Evolutionary conservation across 768 basidiomycete genomes (phyloP), one percentile per base, ranked within the genome.

Genomic region (Lentinula detonsa): DNA sequence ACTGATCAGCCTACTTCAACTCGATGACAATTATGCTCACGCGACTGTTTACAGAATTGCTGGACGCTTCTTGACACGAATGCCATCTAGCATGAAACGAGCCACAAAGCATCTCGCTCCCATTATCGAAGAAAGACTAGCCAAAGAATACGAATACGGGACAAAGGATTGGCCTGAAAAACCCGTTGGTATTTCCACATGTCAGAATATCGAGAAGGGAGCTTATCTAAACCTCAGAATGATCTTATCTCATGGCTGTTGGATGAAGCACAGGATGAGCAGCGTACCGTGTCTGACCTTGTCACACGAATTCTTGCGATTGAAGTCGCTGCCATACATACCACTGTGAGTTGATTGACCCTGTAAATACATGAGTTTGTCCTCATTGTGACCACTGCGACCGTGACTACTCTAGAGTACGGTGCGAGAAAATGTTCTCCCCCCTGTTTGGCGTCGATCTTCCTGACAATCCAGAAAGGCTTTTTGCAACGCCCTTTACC

Each of bases 241-340:
- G 80, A 83, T 63, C 65, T 79, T 40, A 71, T 82, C 4, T 73
- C 72, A 43, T 83, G 81, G 81, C 64, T 81, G 6, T 66, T 82
- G 43, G 77, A 77, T 39, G 68, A 68, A 15, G 76, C 77, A 0
- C 51, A 68, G 33, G 73, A 67, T 28, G 51, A 69, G 4, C 72
- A 75, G 57, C 66, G 69, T 18, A 71, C 70, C 0, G 58, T 74
- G 8, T 65, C 65, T n/a, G 69, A 74, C 35, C 64, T 80, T 7
- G 71, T 72, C 0, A 63, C 65, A 1, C 69, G 74, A n/a, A 61
- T 81, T 6, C 65, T 83, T 9, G 59, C 71, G 7, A 63, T 78
- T 37, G 78, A 79, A 65, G 78, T 81, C 56, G 77, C 73, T 0
- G 72, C 77, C 5, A 75, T 74, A 18, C 78, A 81, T 60, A 81